These are phyloP conservation scores for Aspergillus campestris DNA, from an alignment of 495 filamentous ascomycete species.

Conservation along the genomic window DNA sequence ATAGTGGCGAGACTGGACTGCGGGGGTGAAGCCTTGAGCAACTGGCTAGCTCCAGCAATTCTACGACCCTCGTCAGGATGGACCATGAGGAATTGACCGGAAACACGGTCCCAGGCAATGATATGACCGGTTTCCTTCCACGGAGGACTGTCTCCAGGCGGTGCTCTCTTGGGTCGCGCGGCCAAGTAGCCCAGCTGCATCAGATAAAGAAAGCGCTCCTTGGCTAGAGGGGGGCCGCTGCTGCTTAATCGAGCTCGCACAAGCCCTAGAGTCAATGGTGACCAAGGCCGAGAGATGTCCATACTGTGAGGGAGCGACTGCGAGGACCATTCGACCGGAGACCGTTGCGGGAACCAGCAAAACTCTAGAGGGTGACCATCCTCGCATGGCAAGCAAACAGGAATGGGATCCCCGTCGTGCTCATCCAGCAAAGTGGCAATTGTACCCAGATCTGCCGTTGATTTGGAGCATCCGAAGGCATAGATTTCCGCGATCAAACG, in stretches of 20 bases:
- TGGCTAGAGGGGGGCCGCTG: slow-evolving; percentile 9
- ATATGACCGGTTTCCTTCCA: slow-evolving; percentile 31
- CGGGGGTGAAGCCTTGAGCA: background rate
- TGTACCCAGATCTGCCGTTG: slow-evolving; percentile 12
- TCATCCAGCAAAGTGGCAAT: slow-evolving; percentile 28
- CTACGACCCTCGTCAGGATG: slow-evolving; percentile 17
- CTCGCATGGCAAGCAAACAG: slow-evolving; percentile 2
- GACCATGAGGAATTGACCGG: slow-evolving; percentile 20
- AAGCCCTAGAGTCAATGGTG: slow-evolving; percentile 22
- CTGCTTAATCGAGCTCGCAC: slow-evolving; percentile 16
- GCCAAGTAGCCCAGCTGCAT: slow-evolving; percentile 31
- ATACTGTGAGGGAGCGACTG: slow-evolving; percentile 2
- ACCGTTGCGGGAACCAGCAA: slow-evolving; percentile 25
- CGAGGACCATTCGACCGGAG: slow-evolving; percentile 22
- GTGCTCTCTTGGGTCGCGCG: slow-evolving; percentile 5
- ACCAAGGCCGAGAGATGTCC: slow-evolving; percentile 7
- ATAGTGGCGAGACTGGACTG: too few species aligned
- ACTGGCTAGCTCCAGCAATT: slow-evolving; percentile 12
- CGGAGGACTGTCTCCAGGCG: background rate
- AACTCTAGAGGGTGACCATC: slow-evolving; percentile 9
- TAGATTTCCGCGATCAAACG: slow-evolving; percentile 24
- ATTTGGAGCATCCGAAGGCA: slow-evolving; percentile 26
- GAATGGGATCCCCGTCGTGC: slow-evolving; percentile 18
- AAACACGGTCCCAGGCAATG: slow-evolving; percentile 31
- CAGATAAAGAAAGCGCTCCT: slow-evolving; percentile 17